Evolutionary conservation across 345 rosid species (phyloP), one percentile per base, ranked within the genome.

Genomic region (Eucalyptus regnans): DNA sequence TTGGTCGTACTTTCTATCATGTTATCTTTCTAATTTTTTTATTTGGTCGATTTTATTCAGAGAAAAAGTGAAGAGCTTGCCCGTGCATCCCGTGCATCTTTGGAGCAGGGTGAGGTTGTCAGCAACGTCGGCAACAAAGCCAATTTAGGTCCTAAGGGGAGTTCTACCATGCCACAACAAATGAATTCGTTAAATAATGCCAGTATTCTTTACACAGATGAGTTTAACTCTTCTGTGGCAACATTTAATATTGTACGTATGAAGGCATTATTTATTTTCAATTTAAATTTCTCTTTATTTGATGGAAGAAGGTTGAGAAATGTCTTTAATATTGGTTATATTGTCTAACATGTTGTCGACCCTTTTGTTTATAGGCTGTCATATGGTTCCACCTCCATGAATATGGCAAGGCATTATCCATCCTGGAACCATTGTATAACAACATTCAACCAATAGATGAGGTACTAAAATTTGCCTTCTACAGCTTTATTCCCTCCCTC

Each of bases 341-440:
- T 80, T 89, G 27, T 76, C 84, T 23, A 79, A 89, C 83, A 18
- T 88, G 54, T 90, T 90, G 62, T 46, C 2, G 1, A 20, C 85
- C 85, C 68, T 87, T 91, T 56, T 18, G 87, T 89, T 91, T 89
- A 62, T 90, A 98, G 99, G 99, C 99, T 10, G 91, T 95, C 91
- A 92, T 94, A 81, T 98, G 98, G 98, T 97, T 95, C 91, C 99
- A 98, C 91, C 98, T 96, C 89, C 96, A 95, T 89, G 98, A 98
- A 90, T 96, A 95, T 92, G 87, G 93, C 44, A 97, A 97, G 93
- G 96, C 98, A 22, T 91, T 96, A 88, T 95, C 98, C 44, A 91
- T 96, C 92, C 90, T 98, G 87, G 95, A 95, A 90, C 99, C 98
- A 48, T 84, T 98, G 88, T 96, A 92, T 91, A 94, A 90, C 89